Conservation (phyloP, 257 asterid species). For the Capsicum chinense region DNA sequence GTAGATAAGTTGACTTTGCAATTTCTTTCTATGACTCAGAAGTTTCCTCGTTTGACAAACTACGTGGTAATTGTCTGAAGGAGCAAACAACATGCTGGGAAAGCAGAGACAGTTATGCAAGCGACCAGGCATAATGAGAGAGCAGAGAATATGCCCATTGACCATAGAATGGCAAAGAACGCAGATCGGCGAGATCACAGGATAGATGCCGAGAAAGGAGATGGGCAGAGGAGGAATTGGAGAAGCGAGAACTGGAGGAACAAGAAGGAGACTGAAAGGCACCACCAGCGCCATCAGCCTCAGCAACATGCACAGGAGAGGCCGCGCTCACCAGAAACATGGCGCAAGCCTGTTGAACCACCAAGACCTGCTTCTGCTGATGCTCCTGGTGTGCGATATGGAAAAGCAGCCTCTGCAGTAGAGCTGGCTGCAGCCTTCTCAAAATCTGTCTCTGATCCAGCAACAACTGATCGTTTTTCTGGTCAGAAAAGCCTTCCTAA, state of each 20-base stretch:
- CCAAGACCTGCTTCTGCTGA: slow-evolving; percentile 51
- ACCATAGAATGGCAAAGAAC: slow-evolving; percentile 51
- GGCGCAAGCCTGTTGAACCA: slow-evolving; percentile 80
- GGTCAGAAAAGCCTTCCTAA: slow-evolving; percentile 64
- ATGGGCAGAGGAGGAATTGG: slow-evolving; percentile 63
- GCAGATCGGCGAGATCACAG: slow-evolving; percentile 70
- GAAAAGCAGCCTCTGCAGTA: slow-evolving; percentile 86
- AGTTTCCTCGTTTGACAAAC: neutral
- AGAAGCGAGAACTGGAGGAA: slow-evolving; percentile 67
- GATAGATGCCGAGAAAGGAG: slow-evolving; percentile 58
- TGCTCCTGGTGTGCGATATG: slow-evolving; percentile 51
- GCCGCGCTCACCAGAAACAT: slow-evolving; percentile 86
- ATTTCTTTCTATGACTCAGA: neutral
- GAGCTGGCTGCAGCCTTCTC: slow-evolving; percentile 97
- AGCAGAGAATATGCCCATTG: slow-evolving; percentile 45
- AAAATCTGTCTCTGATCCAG: slow-evolving; percentile 66
- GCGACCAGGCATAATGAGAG: slow-evolving; percentile 48
- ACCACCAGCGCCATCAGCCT: slow-evolving; percentile 52
- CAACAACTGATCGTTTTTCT: slow-evolving; percentile 50
- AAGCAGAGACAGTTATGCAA: slow-evolving; percentile 47
- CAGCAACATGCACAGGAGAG: slow-evolving; percentile 58
- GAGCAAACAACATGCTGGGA: slow-evolving; percentile 58
- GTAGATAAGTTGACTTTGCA: slow-evolving; percentile 26
- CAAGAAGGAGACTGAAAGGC: slow-evolving; percentile 56
- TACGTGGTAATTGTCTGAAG: slow-evolving; percentile 39